Conservation (phyloP, 192 early-diverging fungal species). For the Coemansia sp. region DNA sequence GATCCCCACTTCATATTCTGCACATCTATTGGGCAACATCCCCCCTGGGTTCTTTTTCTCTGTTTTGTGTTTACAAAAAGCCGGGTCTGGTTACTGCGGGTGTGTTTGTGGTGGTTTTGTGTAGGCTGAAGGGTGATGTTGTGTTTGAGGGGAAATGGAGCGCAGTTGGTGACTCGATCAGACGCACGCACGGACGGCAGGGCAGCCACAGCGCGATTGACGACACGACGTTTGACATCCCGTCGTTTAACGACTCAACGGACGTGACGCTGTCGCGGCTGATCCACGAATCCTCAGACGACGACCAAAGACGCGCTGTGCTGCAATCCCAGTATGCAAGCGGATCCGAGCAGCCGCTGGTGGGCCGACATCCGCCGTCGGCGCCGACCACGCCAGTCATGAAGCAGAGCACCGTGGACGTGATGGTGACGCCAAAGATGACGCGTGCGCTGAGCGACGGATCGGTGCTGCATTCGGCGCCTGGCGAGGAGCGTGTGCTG, state of each 20-base stretch:
- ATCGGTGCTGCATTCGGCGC: conserved; percentile 3
- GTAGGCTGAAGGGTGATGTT: conserved; percentile 38
- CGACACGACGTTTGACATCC: conserved; percentile 28
- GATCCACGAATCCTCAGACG: conserved; percentile 19
- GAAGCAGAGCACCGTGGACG: neutral
- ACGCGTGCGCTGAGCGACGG: conserved; percentile 19
- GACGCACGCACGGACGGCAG: neutral
- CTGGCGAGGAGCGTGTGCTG: conserved; percentile 10
- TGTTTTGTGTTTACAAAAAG: neutral
- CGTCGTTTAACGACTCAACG: conserved; percentile 20
- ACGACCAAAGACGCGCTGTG: neutral
- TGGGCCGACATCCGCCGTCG: neutral
- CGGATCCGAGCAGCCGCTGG: neutral
- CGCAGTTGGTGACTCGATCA: conserved; percentile 17
- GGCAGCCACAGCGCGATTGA: neutral
- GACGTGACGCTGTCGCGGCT: conserved; percentile 19
- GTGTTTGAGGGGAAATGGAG: conserved; percentile 36
- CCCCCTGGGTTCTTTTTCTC: too few species aligned
- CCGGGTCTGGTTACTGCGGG: neutral
- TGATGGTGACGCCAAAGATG: conserved; percentile 23
- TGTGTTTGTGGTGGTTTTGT: too few species aligned
- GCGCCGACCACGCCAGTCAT: conserved; percentile 1
- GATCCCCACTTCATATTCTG: too few species aligned
- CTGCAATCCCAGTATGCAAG: neutral
- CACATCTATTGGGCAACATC: too few species aligned